phyloP scores from a whole-genome alignment of 805 yeast species.

The Clavispora santaluciae region DNA sequence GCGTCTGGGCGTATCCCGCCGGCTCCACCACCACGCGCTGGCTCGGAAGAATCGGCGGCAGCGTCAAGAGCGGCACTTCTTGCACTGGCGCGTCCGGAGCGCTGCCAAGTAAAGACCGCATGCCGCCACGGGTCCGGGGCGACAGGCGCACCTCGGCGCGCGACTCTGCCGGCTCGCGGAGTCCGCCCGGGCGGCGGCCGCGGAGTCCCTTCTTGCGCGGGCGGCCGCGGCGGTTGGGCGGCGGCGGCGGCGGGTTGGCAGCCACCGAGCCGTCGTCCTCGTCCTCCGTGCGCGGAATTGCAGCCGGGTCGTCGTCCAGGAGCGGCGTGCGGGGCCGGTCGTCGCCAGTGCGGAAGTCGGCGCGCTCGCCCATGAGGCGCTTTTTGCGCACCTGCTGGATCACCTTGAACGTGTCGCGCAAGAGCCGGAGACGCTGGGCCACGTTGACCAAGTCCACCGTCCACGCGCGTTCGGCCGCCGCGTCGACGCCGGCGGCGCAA shows the following conservation, averaged over 20 bases:
- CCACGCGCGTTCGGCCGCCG: slow-evolving; percentile 11
- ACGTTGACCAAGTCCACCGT: slow-evolving; percentile 14
- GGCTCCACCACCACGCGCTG: slow-evolving; percentile 5
- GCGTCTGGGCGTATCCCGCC: background rate
- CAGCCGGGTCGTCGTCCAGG: slow-evolving; percentile 13
- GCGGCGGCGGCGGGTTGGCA: slow-evolving; percentile 4
- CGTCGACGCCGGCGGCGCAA: background rate
- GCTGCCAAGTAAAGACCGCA: background rate
- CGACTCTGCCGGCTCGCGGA: slow-evolving; percentile 1
- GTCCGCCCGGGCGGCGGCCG: slow-evolving; percentile 8
- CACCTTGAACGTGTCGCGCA: slow-evolving; percentile 16
- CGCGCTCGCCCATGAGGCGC: slow-evolving; percentile 14
- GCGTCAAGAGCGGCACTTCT: background rate
- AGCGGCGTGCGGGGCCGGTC: slow-evolving; percentile 7
- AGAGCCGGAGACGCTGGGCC: slow-evolving; percentile 15
- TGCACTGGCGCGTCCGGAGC: background rate
- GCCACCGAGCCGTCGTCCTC: slow-evolving; percentile 8
- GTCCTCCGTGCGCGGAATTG: slow-evolving; percentile 7
- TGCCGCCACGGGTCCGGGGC: background rate
- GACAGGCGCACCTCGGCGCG: slow-evolving; percentile 1
- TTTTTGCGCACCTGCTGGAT: slow-evolving; percentile 16
- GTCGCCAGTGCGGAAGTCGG: slow-evolving; percentile 11
- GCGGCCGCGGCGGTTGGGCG: slow-evolving; percentile 13
- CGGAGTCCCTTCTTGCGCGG: slow-evolving; percentile 14
- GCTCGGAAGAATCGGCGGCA: slow-evolving; percentile 15